A percentile compares a stretch with the other conserved stretches of the same genome.
Evolutionary conservation across 441 rosid genomes (phyloP).

Genomic region (Adansonia gregorii): DNA sequence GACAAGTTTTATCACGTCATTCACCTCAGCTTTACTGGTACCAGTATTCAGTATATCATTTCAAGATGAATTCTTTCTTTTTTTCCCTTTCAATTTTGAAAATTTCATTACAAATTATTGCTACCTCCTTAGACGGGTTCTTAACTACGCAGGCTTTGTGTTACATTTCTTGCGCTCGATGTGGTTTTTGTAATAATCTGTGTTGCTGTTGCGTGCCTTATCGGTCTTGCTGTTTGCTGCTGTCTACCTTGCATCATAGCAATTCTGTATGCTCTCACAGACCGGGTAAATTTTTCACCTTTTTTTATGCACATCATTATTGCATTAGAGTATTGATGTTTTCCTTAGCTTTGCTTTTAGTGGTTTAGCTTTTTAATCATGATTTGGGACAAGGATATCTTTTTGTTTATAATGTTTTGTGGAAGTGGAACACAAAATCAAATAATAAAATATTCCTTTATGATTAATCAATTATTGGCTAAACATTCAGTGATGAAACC

Average conservation of each 20-base stretch:
- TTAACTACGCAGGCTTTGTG: slow-evolving; percentile 60
- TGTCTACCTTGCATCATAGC: slow-evolving; percentile 78
- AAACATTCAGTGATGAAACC: background rate
- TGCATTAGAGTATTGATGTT: no score
- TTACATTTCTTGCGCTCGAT: slow-evolving; percentile 69
- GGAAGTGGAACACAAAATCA: background rate
- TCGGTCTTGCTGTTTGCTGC: slow-evolving; percentile 74
- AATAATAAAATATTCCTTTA: background rate
- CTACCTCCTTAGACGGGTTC: slow-evolving; percentile 12
- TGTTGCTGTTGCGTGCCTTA: slow-evolving; percentile 57
- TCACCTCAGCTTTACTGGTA: slow-evolving; percentile 67
- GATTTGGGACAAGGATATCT: background rate
- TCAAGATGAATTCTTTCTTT: background rate
- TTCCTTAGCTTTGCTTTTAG: no score
- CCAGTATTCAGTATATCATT: slow-evolving; percentile 10
- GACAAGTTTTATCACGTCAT: slow-evolving; percentile 40
- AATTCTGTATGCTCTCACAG: slow-evolving; percentile 58
- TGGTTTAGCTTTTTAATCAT: background rate
- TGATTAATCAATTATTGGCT: background rate
- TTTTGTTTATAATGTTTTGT: background rate
- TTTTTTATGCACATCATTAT: no score
- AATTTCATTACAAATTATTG: background rate
- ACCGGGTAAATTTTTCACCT: slow-evolving; percentile 47
- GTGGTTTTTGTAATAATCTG: slow-evolving; percentile 66
- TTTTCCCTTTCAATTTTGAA: background rate